phyloP scores from a whole-genome alignment of 441 rosid species.

The Raphanus hybrid region DNA sequence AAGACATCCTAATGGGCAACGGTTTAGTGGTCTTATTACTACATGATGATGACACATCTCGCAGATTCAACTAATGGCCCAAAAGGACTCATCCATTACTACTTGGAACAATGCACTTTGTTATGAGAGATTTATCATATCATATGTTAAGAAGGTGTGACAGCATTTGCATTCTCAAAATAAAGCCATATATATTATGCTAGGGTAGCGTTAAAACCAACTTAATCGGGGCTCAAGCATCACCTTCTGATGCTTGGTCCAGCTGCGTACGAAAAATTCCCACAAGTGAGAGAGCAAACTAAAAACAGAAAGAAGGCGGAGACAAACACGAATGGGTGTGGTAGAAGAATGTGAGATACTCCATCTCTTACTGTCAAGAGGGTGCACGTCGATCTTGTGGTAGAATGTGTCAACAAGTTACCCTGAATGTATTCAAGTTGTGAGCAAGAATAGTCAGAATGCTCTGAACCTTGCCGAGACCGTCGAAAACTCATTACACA shows the following conservation, averaged over 20 bases:
- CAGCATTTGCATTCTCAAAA: constrained; percentile 5
- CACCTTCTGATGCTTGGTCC: no score
- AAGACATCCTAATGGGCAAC: neutral
- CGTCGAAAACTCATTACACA: no score
- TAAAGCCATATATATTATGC: neutral
- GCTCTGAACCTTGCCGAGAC: neutral
- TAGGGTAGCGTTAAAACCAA: neutral
- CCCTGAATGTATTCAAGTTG: neutral
- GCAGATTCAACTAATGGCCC: neutral
- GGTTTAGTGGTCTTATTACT: neutral
- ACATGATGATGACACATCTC: neutral
- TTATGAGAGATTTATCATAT: neutral
- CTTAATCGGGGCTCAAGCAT: neutral
- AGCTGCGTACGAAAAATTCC: no score
- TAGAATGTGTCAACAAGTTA: no score
- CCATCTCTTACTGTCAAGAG: no score
- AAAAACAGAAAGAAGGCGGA: no score
- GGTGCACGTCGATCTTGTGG: neutral
- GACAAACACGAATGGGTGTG: no score
- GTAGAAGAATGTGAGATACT: no score
- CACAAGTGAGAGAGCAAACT: no score
- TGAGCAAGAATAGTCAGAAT: neutral
- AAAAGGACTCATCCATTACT: neutral
- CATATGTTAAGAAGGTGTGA: neutral
- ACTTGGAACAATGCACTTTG: neutral